Base-by-base conservation (phyloP, 257 asterid genomes). In the Osmanthus fragrans region DNA sequence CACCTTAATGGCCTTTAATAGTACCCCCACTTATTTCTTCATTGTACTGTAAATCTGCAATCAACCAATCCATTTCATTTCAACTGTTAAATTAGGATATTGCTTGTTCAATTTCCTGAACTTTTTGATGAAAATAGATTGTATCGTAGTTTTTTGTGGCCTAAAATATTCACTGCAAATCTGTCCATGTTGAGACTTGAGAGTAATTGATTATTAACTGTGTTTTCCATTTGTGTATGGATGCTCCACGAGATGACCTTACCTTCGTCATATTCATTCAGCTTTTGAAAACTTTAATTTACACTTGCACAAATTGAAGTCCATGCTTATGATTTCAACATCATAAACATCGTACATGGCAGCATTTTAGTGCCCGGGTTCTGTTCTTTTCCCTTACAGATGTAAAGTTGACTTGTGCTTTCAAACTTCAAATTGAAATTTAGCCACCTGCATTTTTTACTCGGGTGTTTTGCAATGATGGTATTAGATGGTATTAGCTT, bases 1-100 rank as follows among this genome's bases (percentile, higher is more conserved):
- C 32, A 29, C 1, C 1, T 29, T 29, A 29, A 29, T 29, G 7
- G 99, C 93, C 85, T 80, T 93, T 82, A n/a, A n/a, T n/a, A n/a
- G n/a, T n/a, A n/a, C n/a, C 60, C 60, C 60, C 25, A 6, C 63
- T 4, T 51, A 51, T 16, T 51, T 51, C 63, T 19, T 51, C 63
- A 4, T 4, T 19, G 9, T 4, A 16, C 63, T 51, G 23, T 51
- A n/a, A n/a, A n/a, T n/a, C n/a, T n/a, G n/a, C n/a, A 51, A 51
- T 51, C 0, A 8, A 18, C 63, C 18, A 5, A 19, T 18, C 58
- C 63, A 51, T 51, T 51, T 51, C 18, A 45, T 15, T 15, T 45
- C 19, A 15, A 45, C 5, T 45, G 18, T 45, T 45, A 19, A 45
- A 45, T 15, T 45, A 12, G 54, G 54, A 45, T 45, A 3, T 47